Evolutionary conservation across 345 rosid species (phyloP).

Genomic region (Streptanthus diversifolius): DNA sequence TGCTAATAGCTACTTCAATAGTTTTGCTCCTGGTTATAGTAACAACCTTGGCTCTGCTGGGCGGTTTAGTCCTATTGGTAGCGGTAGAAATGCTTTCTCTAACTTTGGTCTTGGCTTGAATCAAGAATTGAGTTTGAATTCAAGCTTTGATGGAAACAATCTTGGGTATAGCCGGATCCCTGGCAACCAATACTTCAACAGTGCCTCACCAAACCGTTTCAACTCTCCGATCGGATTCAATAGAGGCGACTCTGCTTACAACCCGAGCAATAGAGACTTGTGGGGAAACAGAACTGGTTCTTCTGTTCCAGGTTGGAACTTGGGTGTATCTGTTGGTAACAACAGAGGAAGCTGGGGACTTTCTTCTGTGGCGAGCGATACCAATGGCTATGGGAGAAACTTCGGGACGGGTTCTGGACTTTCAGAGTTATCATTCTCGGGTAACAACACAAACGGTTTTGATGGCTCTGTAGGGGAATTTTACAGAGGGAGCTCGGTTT

Average conservation of each 20-base stretch:
- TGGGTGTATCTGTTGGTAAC: constrained; percentile 62
- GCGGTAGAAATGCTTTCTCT: constrained; percentile 55
- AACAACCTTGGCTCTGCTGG: constrained; percentile 61
- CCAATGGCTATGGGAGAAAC: constrained; percentile 54
- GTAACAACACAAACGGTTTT: constrained; percentile 55
- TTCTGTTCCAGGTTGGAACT: constrained; percentile 53
- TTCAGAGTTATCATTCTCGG: constrained; percentile 44
- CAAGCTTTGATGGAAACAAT: constrained; percentile 54
- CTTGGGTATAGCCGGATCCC: constrained; percentile 62
- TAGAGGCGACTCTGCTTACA: constrained; percentile 57
- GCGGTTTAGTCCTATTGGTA: constrained; percentile 71
- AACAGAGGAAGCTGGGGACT: constrained; percentile 70
- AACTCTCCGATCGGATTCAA: constrained; percentile 66
- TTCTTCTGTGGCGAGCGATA: constrained; percentile 40
- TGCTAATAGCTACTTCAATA: constrained; percentile 61
- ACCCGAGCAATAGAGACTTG: constrained; percentile 54
- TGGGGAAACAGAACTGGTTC: constrained; percentile 77
- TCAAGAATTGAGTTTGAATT: constrained; percentile 62
- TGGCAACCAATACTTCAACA: constrained; percentile 50
- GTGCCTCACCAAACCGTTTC: constrained; percentile 58
- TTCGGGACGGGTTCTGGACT: constrained; percentile 44
- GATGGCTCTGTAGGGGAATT: constrained; percentile 66
- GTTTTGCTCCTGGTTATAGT: constrained; percentile 67
- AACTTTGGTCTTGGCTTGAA: constrained; percentile 71
- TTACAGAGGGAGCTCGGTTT: constrained; percentile 57